phyloP scores from a whole-genome alignment of 2,329 filamentous ascomycete genomes.

The Pyrenochaeta sp. region DNA sequence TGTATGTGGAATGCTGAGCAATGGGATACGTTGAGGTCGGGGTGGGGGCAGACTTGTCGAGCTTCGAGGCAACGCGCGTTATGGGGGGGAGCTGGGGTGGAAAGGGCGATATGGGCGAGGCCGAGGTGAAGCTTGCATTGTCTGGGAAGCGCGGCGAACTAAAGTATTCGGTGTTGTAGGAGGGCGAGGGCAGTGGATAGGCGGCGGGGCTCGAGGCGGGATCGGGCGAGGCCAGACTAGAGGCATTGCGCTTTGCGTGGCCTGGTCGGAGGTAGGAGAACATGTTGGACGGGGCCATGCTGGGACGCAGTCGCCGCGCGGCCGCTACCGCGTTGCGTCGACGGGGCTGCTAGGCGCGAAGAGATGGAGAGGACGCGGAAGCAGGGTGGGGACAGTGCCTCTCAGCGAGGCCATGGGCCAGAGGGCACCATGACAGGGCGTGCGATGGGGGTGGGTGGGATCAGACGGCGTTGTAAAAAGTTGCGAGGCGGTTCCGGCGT shows the following conservation, averaged over 20 bases:
- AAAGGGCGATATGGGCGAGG: conserved; percentile 47
- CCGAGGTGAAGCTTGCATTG: conserved; percentile 36
- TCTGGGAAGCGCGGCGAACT: conserved; percentile 41
- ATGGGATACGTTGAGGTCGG: conserved; percentile 16
- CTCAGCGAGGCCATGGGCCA: conserved; percentile 44
- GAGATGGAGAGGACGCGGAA: conserved; percentile 5
- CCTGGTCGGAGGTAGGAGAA: conserved; percentile 50
- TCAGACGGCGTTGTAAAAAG: conserved; percentile 10
- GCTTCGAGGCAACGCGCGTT: conserved; percentile 46
- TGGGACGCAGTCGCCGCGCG: conserved; percentile 19
- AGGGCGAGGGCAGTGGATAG: conserved; percentile 35
- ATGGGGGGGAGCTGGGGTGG: conserved; percentile 51
- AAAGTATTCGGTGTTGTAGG: conserved; percentile 39
- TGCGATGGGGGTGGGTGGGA: conserved; percentile 6
- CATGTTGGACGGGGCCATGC: conserved; percentile 50
- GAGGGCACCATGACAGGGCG: conserved; percentile 35
- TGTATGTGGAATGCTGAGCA: conserved; percentile 19
- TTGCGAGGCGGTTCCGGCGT: conserved; percentile 28
- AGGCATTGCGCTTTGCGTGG: conserved; percentile 49
- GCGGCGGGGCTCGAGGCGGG: conserved; percentile 34
- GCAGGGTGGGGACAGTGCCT: conserved; percentile 25
- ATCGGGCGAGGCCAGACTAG: conserved; percentile 44
- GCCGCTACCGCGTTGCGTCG: conserved; percentile 24
- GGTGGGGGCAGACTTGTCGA: conserved; percentile 28
- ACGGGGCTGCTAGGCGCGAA: conserved; percentile 8